A percentile compares a stretch with the other conserved stretches of the same genome.
Evolutionary conservation across 2,329 filamentous ascomycete species (phyloP).

Genomic region (Torrubiellomyces zombiae): DNA sequence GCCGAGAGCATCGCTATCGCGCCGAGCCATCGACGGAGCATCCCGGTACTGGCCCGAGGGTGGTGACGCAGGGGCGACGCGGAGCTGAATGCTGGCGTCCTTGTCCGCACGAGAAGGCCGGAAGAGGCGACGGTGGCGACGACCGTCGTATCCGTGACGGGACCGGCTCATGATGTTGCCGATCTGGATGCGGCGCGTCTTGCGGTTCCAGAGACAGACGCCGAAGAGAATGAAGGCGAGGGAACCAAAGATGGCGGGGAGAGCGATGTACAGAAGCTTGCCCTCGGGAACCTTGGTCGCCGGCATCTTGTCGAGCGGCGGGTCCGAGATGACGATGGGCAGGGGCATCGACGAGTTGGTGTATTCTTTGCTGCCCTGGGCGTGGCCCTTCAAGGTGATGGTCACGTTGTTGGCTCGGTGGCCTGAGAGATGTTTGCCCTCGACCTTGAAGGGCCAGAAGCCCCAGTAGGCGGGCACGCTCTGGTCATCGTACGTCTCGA

Average conservation of each 20-base stretch:
- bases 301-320: constrained; percentile 20
- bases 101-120: constrained; percentile 12
- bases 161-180: constrained; percentile 34
- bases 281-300: constrained; percentile 16
- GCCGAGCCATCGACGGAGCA: constrained; percentile 7
- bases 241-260: constrained; percentile 32
- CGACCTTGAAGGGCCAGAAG: constrained; percentile 29
- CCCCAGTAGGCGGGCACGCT: constrained; percentile 24
- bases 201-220: constrained; percentile 38
- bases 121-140: constrained; percentile 20
- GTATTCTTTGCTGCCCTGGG: constrained; percentile 16
- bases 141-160: constrained; percentile 26
- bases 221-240: constrained; percentile 32
- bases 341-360: constrained; percentile 24
- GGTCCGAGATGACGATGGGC: constrained; percentile 17
- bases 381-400: constrained; percentile 22
- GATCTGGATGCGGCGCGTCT: constrained; percentile 30
- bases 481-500: constrained; percentile 16
- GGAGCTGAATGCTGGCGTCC: constrained; percentile 28
- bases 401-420: constrained; percentile 26
- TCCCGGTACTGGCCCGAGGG: constrained; percentile 11
- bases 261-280: constrained; percentile 31
- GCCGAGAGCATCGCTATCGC: constrained; percentile 31
- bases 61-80: constrained; percentile 13
- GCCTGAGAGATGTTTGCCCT: constrained; percentile 12